phyloP scores from a whole-genome alignment of 1,284 basidiomycete species.

The Trametes polyzona region DNA sequence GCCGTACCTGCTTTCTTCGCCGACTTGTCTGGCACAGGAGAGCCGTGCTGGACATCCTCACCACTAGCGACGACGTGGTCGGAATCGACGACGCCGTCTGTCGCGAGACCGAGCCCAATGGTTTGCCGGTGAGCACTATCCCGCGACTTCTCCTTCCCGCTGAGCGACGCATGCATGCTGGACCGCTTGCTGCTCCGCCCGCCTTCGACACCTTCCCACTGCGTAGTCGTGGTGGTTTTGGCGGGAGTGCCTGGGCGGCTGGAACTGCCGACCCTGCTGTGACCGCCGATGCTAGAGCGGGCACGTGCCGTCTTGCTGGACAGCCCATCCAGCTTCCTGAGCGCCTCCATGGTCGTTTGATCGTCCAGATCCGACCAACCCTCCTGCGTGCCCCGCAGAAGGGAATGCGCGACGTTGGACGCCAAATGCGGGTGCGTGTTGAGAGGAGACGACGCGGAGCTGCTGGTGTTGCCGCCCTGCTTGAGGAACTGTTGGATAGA shows the following conservation, averaged over 20 bases:
- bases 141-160: slow-evolving; percentile 36
- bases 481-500: slow-evolving; percentile 84
- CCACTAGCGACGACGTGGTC: slow-evolving; percentile 52
- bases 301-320: slow-evolving; percentile 70
- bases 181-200: slow-evolving; percentile 54
- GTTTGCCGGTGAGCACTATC: slow-evolving; percentile 36
- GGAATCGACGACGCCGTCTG: slow-evolving; percentile 36
- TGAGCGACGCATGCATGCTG: slow-evolving; percentile 44
- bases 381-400: slow-evolving; percentile 80
- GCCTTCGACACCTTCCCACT: slow-evolving; percentile 71
- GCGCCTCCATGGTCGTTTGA: slow-evolving; percentile 87
- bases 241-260: slow-evolving; percentile 80
- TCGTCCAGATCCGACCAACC: slow-evolving; percentile 86
- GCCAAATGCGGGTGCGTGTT: slow-evolving; percentile 48
- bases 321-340: slow-evolving; percentile 93
- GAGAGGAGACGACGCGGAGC: slow-evolving; percentile 49
- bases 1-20: slow-evolving; percentile 62
- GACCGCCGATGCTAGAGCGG: slow-evolving; percentile 63
- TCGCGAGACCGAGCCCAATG: slow-evolving; percentile 44
- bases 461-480: slow-evolving; percentile 52
- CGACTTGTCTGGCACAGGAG: slow-evolving; percentile 58
- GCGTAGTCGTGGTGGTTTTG: slow-evolving; percentile 52
- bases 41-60: slow-evolving; percentile 47
- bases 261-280: slow-evolving; percentile 61
- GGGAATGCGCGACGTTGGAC: slow-evolving; percentile 73